Percentiles rank a stretch among this genome's conserved stretches.
phyloP scores from a whole-genome alignment of 2,329 filamentous ascomycete species.

The Ophidiomyces ophidiicola region DNA sequence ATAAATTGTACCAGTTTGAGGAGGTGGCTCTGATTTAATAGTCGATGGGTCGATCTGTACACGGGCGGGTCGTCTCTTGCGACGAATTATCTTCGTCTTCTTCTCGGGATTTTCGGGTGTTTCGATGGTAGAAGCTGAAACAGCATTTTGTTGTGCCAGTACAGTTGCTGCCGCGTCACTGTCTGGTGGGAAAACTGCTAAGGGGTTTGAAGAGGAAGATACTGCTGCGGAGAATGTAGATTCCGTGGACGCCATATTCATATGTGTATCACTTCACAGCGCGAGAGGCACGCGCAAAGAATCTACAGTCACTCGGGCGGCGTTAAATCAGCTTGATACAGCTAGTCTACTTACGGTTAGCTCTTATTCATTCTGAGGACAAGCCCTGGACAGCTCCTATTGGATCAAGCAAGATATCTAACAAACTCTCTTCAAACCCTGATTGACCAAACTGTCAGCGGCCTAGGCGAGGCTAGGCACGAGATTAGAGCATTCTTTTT shows the following conservation, averaged over 20 bases:
- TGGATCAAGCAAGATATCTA: too few relatives aligned
- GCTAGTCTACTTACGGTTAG: not conserved
- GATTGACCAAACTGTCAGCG: too few relatives aligned
- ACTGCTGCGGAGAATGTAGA: conserved; percentile 10
- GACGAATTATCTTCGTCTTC: conserved; percentile 80
- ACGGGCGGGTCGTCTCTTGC: conserved; percentile 78
- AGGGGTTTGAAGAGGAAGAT: conserved; percentile 1
- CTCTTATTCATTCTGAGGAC: not conserved
- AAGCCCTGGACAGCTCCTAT: not conserved
- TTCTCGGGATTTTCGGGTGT: conserved; percentile 30
- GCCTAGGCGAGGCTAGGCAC: too few relatives aligned
- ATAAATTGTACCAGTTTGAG: conserved; percentile 88
- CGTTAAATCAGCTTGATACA: too few relatives aligned
- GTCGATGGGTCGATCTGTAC: conserved; percentile 79
- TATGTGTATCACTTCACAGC: not conserved
- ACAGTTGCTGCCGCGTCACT: conserved; percentile 14
- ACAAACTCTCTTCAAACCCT: too few relatives aligned
- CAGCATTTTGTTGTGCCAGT: conserved; percentile 14
- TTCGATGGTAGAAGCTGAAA: conserved; percentile 24
- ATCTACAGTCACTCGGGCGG: too few relatives aligned
- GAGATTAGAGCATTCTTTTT: too few relatives aligned
- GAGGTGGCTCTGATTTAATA: conserved; percentile 71
- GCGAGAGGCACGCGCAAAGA: not conserved
- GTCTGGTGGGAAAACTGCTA: conserved; percentile 2
- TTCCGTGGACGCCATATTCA: conserved; percentile 13